These are phyloP conservation scores for Hawksworthiomyces lignivorus DNA, from an alignment of 2,329 filamentous ascomycete genomes.

Conservation along the genomic window DNA sequence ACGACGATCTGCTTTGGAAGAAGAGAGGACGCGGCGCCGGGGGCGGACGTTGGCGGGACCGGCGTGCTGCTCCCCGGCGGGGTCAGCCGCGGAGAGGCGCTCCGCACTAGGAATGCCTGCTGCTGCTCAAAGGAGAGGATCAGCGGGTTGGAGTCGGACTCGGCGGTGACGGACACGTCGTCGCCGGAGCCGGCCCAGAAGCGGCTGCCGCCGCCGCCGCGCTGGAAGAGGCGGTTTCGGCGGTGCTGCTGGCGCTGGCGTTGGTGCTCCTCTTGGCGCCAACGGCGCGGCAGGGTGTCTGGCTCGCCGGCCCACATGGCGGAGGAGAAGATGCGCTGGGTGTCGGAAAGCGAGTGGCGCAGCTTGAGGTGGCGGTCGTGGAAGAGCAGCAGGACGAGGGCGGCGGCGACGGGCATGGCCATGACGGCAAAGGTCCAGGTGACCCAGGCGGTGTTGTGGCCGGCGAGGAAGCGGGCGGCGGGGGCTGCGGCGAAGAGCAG, in stretches of 20 bases:
- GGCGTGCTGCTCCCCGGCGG: too few relatives aligned
- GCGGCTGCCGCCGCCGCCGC: not conserved
- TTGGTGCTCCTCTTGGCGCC: not conserved
- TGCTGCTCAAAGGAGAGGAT: too few relatives aligned
- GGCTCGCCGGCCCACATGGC: constrained; percentile 58
- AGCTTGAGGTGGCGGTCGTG: constrained; percentile 57
- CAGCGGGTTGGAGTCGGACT: too few relatives aligned
- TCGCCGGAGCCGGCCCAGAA: too few relatives aligned
- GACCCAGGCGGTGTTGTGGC: constrained; percentile 61
- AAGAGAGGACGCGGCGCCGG: too few relatives aligned
- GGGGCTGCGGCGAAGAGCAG: constrained; percentile 48
- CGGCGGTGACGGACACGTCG: too few relatives aligned
- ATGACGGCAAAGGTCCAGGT: constrained; percentile 63
- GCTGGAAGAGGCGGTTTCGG: not conserved
- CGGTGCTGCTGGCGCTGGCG: not conserved
- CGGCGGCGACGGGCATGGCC: constrained; percentile 60
- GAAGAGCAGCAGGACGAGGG: constrained; percentile 54
- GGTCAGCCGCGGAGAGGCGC: too few relatives aligned
- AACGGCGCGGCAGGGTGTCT: constrained; percentile 32
- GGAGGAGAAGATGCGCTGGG: constrained; percentile 58
- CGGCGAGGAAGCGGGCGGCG: constrained; percentile 43
- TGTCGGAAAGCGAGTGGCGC: constrained; percentile 55
- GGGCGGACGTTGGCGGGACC: too few relatives aligned
- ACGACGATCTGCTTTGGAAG: too few relatives aligned
- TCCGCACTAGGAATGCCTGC: too few relatives aligned